Conservation (phyloP, 1,139 yeast species). For the Magnusiomyces suaveolens region DNA sequence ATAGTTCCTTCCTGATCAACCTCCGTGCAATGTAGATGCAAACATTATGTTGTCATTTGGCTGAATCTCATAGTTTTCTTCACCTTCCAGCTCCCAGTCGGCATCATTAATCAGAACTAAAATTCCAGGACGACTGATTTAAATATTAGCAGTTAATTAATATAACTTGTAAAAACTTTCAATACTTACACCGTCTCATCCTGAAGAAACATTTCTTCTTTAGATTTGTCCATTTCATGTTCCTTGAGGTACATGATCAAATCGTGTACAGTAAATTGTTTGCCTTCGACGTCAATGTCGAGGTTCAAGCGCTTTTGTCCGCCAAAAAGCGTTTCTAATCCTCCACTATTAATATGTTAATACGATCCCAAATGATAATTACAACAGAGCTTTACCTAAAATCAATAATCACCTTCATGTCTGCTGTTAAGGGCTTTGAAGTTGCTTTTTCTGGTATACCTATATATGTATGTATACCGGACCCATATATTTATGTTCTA, state of each 20-base stretch:
- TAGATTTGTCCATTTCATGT: conserved; percentile 45
- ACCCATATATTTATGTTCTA: neutral
- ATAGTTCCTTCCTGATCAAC: conserved; percentile 53
- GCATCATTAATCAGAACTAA: conserved; percentile 85
- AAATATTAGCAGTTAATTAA: no score
- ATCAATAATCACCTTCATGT: neutral
- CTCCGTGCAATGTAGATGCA: conserved; percentile 93
- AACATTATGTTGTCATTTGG: conserved; percentile 72
- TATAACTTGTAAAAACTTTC: neutral
- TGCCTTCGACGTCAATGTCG: conserved; percentile 28
- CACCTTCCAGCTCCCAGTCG: conserved; percentile 95
- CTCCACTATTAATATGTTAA: conserved; percentile 37
- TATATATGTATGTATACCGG: neutral
- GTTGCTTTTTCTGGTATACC: neutral
- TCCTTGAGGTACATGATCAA: conserved; percentile 48
- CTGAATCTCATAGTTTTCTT: conserved; percentile 66
- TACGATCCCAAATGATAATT: no score
- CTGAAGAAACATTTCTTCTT: conserved; percentile 67
- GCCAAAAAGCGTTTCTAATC: conserved; percentile 56
- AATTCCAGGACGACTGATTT: conserved; percentile 89
- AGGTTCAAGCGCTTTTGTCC: conserved; percentile 44
- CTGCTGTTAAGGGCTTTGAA: neutral
- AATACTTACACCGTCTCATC: conserved; percentile 44
- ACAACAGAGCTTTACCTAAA: conserved; percentile 3
- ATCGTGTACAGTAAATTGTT: conserved; percentile 45